Base-by-base conservation (phyloP, 441 rosid genomes). In the Pelargonium australe region DNA sequence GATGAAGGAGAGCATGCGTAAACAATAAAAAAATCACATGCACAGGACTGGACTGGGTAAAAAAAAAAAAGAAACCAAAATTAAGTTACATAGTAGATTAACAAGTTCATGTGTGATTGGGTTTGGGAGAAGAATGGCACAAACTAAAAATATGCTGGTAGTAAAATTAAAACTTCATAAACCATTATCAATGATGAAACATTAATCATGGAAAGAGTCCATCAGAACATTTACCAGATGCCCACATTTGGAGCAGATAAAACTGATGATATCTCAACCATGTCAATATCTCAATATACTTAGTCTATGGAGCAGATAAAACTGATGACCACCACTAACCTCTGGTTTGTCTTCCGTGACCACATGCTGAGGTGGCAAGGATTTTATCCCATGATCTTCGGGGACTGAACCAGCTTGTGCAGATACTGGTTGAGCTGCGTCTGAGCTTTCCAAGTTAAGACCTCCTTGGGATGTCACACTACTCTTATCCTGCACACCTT, bases 251-350 rank as follows among this genome's bases (percentile, higher is more conserved):
- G n/a, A n/a, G n/a, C n/a, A n/a, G n/a, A n/a, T n/a, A n/a, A n/a
- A n/a, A n/a, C n/a, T n/a, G n/a, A n/a, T n/a, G n/a, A 57, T 57
- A 57, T 8, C 23, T 53, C 20, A 53, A 16, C 60, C 60, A 14
- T 53, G 19, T 53, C 8, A 5, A 11, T 28, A 19, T 8, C 23
- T 20, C 23, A 20, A 20, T 20, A 19, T 17, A 57, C 9, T 66
- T 20, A 68, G 20, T 55, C 23, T 76, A 78, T 64, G 67, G 75
- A 68, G 55, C 41, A 61, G 68, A 44, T 60, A 31, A 28, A n/a
- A 3, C 12, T 64, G 53, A 40, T 41, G 34, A 74, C 16, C 43
- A 8, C 64, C 31, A 55, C 14, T 14, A 81, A 87, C 90, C 89
- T 82, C 82, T 12, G 65, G 65, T 63, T n/a, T 72, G 40, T 80